Percentiles rank a stretch among this genome's conserved stretches.
Conservation (phyloP, 371 early-diverging fungal genomes). For the Apophysomyces trapeziformis region DNA sequence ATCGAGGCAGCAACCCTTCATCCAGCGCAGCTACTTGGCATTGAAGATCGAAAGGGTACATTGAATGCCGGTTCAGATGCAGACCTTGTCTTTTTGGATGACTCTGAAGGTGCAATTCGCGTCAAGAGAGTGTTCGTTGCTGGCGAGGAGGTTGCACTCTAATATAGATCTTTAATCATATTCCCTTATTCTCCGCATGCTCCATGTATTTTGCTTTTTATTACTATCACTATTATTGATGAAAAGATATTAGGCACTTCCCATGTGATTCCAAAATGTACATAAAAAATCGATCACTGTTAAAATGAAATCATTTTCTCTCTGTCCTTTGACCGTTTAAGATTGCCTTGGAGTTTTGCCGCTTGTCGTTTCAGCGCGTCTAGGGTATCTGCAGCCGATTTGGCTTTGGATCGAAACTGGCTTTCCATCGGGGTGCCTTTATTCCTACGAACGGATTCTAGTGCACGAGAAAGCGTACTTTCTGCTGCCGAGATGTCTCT, state of each 20-base stretch:
- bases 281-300: conserved; percentile 2
- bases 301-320: conserved; percentile 35
- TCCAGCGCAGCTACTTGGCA: conserved; percentile 74
- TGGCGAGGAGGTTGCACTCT: conserved; percentile 59
- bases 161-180: conserved; percentile 3
- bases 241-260: neutral
- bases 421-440: conserved; percentile 26
- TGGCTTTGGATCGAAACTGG: conserved; percentile 26
- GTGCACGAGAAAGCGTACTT: conserved; percentile 14
- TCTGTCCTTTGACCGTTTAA: conserved; percentile 24
- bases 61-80: conserved; percentile 75
- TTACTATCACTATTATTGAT: neutral
- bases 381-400: conserved; percentile 15
- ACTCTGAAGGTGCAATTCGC: conserved; percentile 48
- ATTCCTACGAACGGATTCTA: conserved; percentile 26
- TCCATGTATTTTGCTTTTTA: neutral
- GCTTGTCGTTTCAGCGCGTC: conserved; percentile 18
- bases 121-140: conserved; percentile 70
- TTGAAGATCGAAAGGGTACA: conserved; percentile 71
- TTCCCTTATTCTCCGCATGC: neutral
- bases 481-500: conserved; percentile 19
- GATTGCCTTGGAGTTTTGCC: conserved; percentile 13
- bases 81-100: conserved; percentile 73
- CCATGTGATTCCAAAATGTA: conserved; percentile 7
- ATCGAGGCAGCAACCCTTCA: conserved; percentile 83